Conservation (phyloP, 2,329 filamentous ascomycete species). For the Fusarium sp. region DNA sequence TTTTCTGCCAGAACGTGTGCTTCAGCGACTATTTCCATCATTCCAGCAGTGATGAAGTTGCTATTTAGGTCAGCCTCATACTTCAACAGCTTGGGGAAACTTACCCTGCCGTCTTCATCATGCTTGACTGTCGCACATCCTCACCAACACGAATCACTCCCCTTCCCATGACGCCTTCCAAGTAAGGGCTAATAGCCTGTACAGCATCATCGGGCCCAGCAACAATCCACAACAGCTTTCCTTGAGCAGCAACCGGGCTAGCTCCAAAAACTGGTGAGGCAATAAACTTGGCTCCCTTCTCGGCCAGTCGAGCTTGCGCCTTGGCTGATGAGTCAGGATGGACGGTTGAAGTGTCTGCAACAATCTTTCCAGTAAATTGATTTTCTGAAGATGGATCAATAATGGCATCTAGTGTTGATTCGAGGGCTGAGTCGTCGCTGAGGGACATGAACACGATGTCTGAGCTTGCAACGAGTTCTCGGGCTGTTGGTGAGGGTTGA, state of each 20-base stretch:
- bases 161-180: conserved; percentile 56
- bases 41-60: conserved; percentile 61
- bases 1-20: conserved; percentile 62
- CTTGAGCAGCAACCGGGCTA: conserved; percentile 59
- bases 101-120: conserved; percentile 62
- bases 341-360: conserved; percentile 64
- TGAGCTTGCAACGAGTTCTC: conserved; percentile 44
- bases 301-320: conserved; percentile 44
- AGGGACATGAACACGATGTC: conserved; percentile 56
- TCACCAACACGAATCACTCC: conserved; percentile 56
- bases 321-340: conserved; percentile 56
- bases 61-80: conserved; percentile 38
- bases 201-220: conserved; percentile 55
- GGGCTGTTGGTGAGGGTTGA: conserved; percentile 31
- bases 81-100: neutral
- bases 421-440: conserved; percentile 56
- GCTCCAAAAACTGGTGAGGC: conserved; percentile 63
- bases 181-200: conserved; percentile 50
- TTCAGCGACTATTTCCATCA: conserved; percentile 62
- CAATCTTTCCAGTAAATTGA: conserved; percentile 52
- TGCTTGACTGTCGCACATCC: conserved; percentile 56
- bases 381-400: conserved; percentile 21
- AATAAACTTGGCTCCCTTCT: conserved; percentile 52
- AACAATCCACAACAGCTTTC: conserved; percentile 59
- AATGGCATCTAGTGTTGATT: conserved; percentile 48